phyloP scores from a whole-genome alignment of 1,284 basidiomycete species.

The Omphalotus olearius region DNA sequence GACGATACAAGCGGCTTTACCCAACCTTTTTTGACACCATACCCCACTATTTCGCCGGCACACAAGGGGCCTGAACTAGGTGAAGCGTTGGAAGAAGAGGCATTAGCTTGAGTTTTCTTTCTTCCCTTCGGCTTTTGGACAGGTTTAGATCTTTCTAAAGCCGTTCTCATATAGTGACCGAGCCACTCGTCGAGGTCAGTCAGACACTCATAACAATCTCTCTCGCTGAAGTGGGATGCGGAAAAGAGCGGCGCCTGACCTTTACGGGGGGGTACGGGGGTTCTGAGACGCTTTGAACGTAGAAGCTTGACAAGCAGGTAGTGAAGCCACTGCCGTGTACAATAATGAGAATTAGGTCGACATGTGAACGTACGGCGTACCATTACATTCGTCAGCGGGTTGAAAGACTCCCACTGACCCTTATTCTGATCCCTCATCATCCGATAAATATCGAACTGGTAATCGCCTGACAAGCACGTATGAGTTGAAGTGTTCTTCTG shows the following conservation, averaged over 20 bases:
- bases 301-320: slow-evolving; percentile 54
- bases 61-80: slow-evolving; percentile 31
- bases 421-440: slow-evolving; percentile 70
- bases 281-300: slow-evolving; percentile 59
- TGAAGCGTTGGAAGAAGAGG: slow-evolving; percentile 13
- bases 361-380: slow-evolving; percentile 38
- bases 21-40: slow-evolving; percentile 13
- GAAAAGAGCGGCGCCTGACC: slow-evolving; percentile 19
- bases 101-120: slow-evolving; percentile 34
- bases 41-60: slow-evolving; percentile 47
- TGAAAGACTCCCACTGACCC: slow-evolving; percentile 67
- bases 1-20: slow-evolving; percentile 5
- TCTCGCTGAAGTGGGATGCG: slow-evolving; percentile 41
- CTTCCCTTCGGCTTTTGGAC: slow-evolving; percentile 18
- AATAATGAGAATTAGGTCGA: background rate
- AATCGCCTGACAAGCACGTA: slow-evolving; percentile 54
- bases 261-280: slow-evolving; percentile 38
- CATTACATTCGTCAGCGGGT: slow-evolving; percentile 86
- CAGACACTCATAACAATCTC: slow-evolving; percentile 56
- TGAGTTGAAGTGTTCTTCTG: background rate
- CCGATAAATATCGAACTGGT: slow-evolving; percentile 94
- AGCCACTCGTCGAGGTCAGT: slow-evolving; percentile 54
- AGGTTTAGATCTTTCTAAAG: slow-evolving; percentile 23
- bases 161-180: slow-evolving; percentile 28
- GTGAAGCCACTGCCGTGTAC: background rate